A percentile compares a stretch with the other conserved stretches of the same genome.
Evolutionary conservation across 2,329 filamentous ascomycete genomes (phyloP).

Genomic region (Magnaporthiopsis rhizophila): DNA sequence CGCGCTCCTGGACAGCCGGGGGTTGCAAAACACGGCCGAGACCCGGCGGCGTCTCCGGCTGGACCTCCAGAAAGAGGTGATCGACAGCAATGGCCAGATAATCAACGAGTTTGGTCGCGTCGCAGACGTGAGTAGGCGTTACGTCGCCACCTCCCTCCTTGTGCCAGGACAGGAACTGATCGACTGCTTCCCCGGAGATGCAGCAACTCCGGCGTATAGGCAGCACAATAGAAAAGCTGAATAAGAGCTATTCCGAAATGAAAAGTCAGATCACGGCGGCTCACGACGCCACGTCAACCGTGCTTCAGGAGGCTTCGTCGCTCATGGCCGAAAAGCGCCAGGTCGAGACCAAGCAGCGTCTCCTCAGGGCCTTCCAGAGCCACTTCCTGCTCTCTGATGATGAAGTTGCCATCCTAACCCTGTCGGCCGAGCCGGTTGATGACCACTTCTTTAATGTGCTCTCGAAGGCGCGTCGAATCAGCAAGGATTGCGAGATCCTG

Average conservation of each 20-base stretch:
- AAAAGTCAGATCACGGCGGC: constrained; percentile 68
- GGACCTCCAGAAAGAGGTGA: constrained; percentile 84
- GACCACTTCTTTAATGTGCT: constrained; percentile 76
- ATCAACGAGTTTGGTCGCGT: constrained; percentile 83
- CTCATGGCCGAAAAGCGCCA: constrained; percentile 67
- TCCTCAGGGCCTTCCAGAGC: constrained; percentile 67
- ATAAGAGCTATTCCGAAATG: constrained; percentile 73
- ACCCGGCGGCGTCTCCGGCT: constrained; percentile 71
- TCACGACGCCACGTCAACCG: constrained; percentile 63
- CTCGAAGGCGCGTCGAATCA: constrained; percentile 74
- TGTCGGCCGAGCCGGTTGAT: constrained; percentile 73
- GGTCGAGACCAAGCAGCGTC: constrained; percentile 69
- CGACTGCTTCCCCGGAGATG: constrained; percentile 19
- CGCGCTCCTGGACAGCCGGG: constrained; percentile 64
- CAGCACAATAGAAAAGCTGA: constrained; percentile 66
- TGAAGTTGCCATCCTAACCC: constrained; percentile 67
- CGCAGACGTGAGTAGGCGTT: constrained; percentile 57
- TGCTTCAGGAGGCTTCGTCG: constrained; percentile 67
- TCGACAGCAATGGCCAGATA: constrained; percentile 84
- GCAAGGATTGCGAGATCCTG: constrained; percentile 79
- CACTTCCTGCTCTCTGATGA: constrained; percentile 83
- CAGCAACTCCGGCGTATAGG: constrained; percentile 86
- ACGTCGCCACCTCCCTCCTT: not conserved
- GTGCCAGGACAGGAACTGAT: constrained; percentile 1
- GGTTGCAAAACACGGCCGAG: constrained; percentile 65